Evolutionary conservation across 1,139 yeast species (phyloP), one percentile per base, ranked within the genome.

Genomic region (Kodamaea derodonti): DNA sequence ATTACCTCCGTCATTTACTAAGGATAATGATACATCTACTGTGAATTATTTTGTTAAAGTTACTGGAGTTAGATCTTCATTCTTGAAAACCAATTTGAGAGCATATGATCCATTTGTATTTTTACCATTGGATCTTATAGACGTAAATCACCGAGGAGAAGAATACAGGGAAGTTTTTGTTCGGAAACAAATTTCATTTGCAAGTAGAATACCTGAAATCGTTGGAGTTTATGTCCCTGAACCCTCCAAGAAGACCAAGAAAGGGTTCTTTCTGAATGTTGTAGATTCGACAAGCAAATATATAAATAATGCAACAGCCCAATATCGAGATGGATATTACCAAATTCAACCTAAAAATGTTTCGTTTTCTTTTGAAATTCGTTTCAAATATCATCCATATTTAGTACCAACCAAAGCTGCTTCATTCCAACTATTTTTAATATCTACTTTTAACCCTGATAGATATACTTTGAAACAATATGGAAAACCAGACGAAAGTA

Each of bases 21-120:
- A 7, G 22, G 41, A 68, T 38, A 72, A 69, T 2, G 67, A 66
- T 8, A 52, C 55, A 44, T 83, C 80, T 10, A 54, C 63, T 3
- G 56, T 80, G 29, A 62, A 65, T 30, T 78, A 78, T 48, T 77
- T 69, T 46, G 62, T 80, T 36, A 79, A 79, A 49, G 84, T 69
- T 8, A 78, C 84, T 0, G 78, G 80, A 31, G 75, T 72, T 39
- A 55, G 82, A 35, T 61, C 81, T 1, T 70, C 80, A 4, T 49
- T 79, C 30, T 54, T 78, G 35, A 75, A 74, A 41, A 42, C 68
- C 27, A 79, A 77, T 42, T 52, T 73, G 27, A 57, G 84, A 30
- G 56, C 70, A 4, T 54, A 52, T 30, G 73, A 69, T 35, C 80
- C 80, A 2, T 75, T 80, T 44, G 57, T 62, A 2, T 75, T 79